These are phyloP conservation scores for Aspergillus amoenus DNA, from an alignment of 2,329 filamentous ascomycete genomes.

Conservation along the genomic window DNA sequence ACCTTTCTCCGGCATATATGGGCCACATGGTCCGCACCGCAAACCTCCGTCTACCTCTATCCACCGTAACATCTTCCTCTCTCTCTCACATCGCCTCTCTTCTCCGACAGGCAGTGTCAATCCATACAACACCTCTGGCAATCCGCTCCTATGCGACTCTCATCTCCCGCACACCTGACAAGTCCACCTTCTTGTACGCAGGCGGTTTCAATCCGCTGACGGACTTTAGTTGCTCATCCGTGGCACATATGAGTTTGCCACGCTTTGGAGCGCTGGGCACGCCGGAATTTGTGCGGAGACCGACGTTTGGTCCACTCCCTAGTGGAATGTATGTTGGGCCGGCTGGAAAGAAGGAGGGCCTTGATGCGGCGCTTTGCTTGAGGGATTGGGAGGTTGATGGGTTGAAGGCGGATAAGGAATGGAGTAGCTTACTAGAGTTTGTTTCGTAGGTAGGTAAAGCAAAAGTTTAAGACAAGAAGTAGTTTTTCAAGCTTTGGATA, in stretches of 20 bases:
- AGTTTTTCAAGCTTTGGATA: too few relatives aligned
- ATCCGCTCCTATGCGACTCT: constrained; percentile 16
- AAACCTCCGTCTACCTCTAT: constrained; percentile 10
- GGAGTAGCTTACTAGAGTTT: constrained; percentile 10
- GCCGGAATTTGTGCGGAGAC: constrained; percentile 10
- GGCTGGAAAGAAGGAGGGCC: not conserved
- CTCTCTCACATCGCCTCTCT: constrained; percentile 9
- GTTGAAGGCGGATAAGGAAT: constrained; percentile 9
- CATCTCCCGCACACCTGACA: constrained; percentile 15
- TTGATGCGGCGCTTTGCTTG: constrained; percentile 18
- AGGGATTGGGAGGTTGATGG: constrained; percentile 10
- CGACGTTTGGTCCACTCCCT: constrained; percentile 12
- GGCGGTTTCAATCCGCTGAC: constrained; percentile 14
- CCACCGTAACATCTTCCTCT: constrained; percentile 1
- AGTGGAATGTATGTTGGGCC: constrained; percentile 16
- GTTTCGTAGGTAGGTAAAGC: constrained; percentile 2
- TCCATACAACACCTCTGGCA: not conserved
- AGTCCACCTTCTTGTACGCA: constrained; percentile 16
- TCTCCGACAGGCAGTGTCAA: not conserved
- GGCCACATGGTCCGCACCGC: constrained; percentile 22
- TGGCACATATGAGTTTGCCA: constrained; percentile 14
- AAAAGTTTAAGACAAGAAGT: too few relatives aligned
- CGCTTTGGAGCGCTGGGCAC: constrained; percentile 12
- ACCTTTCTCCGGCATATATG: constrained; percentile 17
- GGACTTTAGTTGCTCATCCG: constrained; percentile 16